A percentile compares a stretch with the other conserved stretches of the same genome.
These are phyloP conservation scores for Senna siamea DNA, from an alignment of 306 rosid species.

Conservation along the genomic window DNA sequence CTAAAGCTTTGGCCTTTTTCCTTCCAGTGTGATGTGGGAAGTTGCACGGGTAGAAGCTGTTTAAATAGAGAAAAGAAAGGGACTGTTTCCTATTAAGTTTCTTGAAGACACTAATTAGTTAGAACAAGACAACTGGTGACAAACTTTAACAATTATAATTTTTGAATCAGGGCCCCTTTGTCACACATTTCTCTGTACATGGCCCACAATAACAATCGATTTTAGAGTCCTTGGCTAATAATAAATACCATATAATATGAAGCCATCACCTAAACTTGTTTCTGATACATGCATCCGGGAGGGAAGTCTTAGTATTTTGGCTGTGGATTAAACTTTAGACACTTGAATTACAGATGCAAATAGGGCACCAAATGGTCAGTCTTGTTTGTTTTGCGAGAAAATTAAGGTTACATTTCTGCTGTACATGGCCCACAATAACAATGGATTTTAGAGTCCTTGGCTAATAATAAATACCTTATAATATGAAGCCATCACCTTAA, in stretches of 20 bases:
- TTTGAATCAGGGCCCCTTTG: conserved; percentile 4
- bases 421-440: conserved; percentile 23
- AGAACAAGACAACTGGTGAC: not conserved
- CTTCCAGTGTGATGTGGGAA: not conserved
- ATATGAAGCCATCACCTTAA: not conserved
- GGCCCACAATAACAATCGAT: conserved; percentile 16
- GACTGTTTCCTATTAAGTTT: conserved; percentile 1
- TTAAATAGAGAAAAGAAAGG: conserved; percentile 13
- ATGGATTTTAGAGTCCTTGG: not conserved
- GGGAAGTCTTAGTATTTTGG: not conserved
- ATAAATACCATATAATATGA: not conserved
- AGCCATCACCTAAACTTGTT: not conserved
- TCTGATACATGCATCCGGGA: conserved; percentile 12
- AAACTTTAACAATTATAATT: not conserved
- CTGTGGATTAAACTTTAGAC: not conserved
- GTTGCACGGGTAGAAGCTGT: not conserved
- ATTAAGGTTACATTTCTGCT: conserved; percentile 16
- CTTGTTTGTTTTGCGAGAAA: conserved; percentile 15
- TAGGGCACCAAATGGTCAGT: not conserved
- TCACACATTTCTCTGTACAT: conserved; percentile 13
- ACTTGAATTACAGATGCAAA: not conserved
- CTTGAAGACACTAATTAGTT: conserved; percentile 14
- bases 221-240: not conserved
- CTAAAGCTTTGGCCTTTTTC: conserved; percentile 1
- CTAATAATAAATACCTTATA: not conserved